Conservation (phyloP, 768 basidiomycete species). For the Termitomyces sp. region DNA sequence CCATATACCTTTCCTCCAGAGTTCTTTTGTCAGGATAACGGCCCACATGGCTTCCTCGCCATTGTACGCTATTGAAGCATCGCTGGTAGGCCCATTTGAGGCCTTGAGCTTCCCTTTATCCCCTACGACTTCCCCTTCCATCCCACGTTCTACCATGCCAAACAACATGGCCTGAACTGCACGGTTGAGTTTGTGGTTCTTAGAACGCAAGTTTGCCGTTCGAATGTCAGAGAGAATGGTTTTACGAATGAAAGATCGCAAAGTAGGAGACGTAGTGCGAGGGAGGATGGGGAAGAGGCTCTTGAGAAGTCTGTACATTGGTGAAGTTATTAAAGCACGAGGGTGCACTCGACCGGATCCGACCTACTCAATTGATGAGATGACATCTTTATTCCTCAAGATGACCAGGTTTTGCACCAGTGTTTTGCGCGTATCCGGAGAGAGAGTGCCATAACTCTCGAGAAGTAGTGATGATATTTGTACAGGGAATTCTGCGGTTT, state of each 20-base stretch:
- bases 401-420: conserved; percentile 90
- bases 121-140: conserved; percentile 74
- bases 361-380: conserved; percentile 86
- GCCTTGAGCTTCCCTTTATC: conserved; percentile 75
- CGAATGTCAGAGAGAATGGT: conserved; percentile 93
- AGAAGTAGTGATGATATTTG: conserved; percentile 77
- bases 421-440: conserved; percentile 77
- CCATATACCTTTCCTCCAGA: conserved; percentile 95
- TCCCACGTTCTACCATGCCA: conserved; percentile 91
- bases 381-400: conserved; percentile 88
- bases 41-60: conserved; percentile 98
- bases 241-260: conserved; percentile 83
- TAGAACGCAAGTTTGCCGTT: conserved; percentile 80
- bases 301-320: conserved; percentile 64
- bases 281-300: conserved; percentile 93
- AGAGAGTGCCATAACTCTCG: conserved; percentile 68
- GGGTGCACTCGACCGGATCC: conserved; percentile 1
- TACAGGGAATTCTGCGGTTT: conserved; percentile 80
- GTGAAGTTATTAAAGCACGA: background rate
- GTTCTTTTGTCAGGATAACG: conserved; percentile 84
- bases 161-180: conserved; percentile 96
- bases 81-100: conserved; percentile 28
- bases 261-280: conserved; percentile 80
- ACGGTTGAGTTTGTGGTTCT: conserved; percentile 94
- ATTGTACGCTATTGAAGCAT: conserved; percentile 33